Base-by-base conservation (phyloP, 2,329 filamentous ascomycete genomes). In the Cladophialophora yegresii region DNA sequence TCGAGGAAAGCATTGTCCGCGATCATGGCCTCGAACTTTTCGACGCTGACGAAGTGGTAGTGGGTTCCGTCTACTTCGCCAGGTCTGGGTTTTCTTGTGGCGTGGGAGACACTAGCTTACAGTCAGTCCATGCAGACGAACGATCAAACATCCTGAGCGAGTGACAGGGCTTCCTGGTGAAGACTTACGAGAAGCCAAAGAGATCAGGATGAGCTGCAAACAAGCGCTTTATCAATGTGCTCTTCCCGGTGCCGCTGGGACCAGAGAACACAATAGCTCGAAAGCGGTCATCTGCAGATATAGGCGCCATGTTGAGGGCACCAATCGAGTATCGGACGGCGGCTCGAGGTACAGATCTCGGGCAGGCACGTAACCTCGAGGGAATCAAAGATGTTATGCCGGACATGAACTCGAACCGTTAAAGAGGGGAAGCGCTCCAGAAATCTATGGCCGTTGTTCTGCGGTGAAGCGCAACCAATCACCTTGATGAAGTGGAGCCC, bases 1-100 rank as follows among this genome's bases (percentile, higher is more conserved):
- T 97, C 93, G 67, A 96, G 88, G 77, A 97, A 96, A 10, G 87
- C 89, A 62, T 85, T 82, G 64, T 85, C 77, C n/a, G 77, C 81
- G 61, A 92, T 86, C 66, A 95, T 83, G 50, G 83, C 80, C 73
- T 87, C 79, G 74, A 96, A 96, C 2, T 83, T 82, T 9, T 85
- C 83, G 76, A 83, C 85, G 22, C 82, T 84, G 16, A 89, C 86
- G 73, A 89, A 96, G 81, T 92, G 86, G 82, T 97, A 97, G 77
- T 96, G 87, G 49, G 86, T 82, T 73, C 90, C 92, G 74, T 93
- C 77, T 69, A 85, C 73, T 79, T 97, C 93, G 72, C 89, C 90
- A 2, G 84, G 80, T 26, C 93, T 87, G 1, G 93, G 92, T 1
- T 79, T 72, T 43, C 93, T 89, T 30, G 93, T 96, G 7, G 93